Evolutionary conservation across 192 early-diverging fungal genomes (phyloP).

Genomic region (Backusella australiensis): DNA sequence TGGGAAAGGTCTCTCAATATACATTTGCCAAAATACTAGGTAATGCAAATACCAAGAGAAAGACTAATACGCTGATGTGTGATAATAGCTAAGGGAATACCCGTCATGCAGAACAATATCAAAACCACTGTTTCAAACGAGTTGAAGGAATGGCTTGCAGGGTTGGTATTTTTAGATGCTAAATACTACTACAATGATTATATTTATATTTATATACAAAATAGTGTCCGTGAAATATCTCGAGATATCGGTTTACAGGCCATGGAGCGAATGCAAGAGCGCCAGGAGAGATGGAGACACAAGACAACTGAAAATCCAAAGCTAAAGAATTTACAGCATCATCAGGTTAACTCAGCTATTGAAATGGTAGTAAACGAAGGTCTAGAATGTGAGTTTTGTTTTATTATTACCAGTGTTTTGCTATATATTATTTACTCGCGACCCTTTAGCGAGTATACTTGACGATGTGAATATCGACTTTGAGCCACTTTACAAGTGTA

Average conservation of each 20-base stretch:
- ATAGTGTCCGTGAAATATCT: constrained; percentile 79
- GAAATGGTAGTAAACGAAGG: constrained; percentile 85
- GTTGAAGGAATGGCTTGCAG: constrained; percentile 90
- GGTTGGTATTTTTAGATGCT: constrained; percentile 39
- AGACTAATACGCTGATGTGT: background rate
- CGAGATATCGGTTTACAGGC: constrained; percentile 81
- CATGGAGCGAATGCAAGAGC: constrained; percentile 70
- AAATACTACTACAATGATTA: background rate
- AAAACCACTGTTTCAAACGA: constrained; percentile 83
- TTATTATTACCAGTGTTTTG: background rate
- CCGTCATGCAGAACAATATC: constrained; percentile 86
- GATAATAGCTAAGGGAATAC: constrained; percentile 73
- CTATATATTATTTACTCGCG: background rate
- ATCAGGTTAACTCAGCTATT: constrained; percentile 74
- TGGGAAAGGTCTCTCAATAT: constrained; percentile 75
- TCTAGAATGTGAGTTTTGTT: constrained; percentile 54
- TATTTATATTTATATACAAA: background rate
- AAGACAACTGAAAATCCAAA: constrained; percentile 44
- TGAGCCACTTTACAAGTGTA: constrained; percentile 91
- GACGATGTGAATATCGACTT: constrained; percentile 85
- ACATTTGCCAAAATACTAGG: constrained; percentile 83
- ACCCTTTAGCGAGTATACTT: constrained; percentile 52
- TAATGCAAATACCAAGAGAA: constrained; percentile 25
- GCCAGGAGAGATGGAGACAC: constrained; percentile 60
- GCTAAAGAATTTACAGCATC: constrained; percentile 45